Evolutionary conservation across 768 basidiomycete species (phyloP).

Genomic region (Gloeostereum incarnatum): DNA sequence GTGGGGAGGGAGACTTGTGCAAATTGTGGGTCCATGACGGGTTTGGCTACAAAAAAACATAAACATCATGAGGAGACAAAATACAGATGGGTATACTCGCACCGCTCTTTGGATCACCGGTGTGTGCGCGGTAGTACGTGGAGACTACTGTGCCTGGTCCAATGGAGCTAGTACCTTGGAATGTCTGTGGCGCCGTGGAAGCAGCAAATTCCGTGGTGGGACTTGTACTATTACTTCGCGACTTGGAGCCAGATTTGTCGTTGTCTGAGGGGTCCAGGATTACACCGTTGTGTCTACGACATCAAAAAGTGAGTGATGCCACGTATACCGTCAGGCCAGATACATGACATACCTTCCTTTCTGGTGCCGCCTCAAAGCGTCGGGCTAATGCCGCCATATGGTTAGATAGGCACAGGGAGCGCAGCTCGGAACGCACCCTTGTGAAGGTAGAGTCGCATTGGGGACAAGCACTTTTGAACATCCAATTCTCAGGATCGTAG

Average conservation of each 20-base stretch:
- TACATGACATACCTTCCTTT: slow-evolving; percentile 52
- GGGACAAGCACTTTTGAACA: slow-evolving; percentile 67
- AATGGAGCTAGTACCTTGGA: slow-evolving; percentile 18
- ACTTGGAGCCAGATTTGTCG: slow-evolving; percentile 29
- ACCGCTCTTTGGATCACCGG: too few species aligned
- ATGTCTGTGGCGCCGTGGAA: slow-evolving; percentile 16
- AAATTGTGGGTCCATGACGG: too few species aligned
- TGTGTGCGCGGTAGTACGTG: slow-evolving; percentile 62
- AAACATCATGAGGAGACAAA: too few species aligned
- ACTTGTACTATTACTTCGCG: slow-evolving; percentile 42
- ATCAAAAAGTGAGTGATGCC: slow-evolving; percentile 3
- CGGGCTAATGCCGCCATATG: slow-evolving; percentile 40
- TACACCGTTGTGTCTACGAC: slow-evolving; percentile 54
- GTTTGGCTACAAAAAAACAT: too few species aligned
- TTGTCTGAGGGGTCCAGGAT: slow-evolving; percentile 42
- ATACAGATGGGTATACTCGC: too few species aligned
- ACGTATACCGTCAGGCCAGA: slow-evolving; percentile 5
- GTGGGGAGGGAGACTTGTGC: too few species aligned
- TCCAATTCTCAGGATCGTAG: slow-evolving; percentile 4
- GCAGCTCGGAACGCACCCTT: slow-evolving; percentile 38
- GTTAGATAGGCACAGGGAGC: not conserved
- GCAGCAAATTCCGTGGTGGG: slow-evolving; percentile 29
- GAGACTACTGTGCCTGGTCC: slow-evolving; percentile 32
- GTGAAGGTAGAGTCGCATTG: slow-evolving; percentile 79
- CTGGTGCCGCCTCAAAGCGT: slow-evolving; percentile 72